Evolutionary conservation across 2,329 filamentous ascomycete species (phyloP).

Genomic region (Dactylellina cionopaga): DNA sequence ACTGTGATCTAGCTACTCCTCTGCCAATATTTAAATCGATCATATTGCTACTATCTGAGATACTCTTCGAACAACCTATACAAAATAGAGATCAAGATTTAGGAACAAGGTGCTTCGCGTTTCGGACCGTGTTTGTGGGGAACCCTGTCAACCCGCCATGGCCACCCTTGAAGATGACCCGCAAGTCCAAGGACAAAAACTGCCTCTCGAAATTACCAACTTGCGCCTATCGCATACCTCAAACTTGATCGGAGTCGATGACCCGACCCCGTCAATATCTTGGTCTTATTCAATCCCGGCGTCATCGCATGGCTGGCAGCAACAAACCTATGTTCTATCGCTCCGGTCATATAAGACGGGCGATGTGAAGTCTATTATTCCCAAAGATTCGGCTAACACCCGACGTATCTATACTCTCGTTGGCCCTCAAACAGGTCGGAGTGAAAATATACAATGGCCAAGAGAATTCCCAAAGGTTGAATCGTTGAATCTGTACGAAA

Average conservation of each 20-base stretch:
- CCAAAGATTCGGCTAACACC: too few species aligned
- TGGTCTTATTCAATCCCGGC: conserved; percentile 38
- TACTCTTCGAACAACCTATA: too few species aligned
- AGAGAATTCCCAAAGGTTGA: conserved; percentile 9
- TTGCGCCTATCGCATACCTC: conserved; percentile 33
- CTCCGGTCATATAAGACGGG: neutral
- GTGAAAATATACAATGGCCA: conserved; percentile 44
- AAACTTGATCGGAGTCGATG: conserved; percentile 24
- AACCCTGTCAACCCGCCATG: too few species aligned
- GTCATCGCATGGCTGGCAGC: conserved; percentile 23
- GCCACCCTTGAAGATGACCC: too few species aligned
- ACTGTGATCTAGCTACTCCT: too few species aligned
- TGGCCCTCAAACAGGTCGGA: neutral
- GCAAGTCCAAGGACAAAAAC: too few species aligned
- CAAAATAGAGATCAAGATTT: too few species aligned
- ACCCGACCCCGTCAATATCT: conserved; percentile 25
- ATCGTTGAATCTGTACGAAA: conserved; percentile 3
- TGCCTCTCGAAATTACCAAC: conserved; percentile 27
- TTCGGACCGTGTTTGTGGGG: too few species aligned
- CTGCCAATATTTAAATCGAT: too few species aligned
- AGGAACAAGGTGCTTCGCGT: too few species aligned
- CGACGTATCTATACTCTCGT: too few species aligned
- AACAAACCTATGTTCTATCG: conserved; percentile 26
- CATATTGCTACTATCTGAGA: too few species aligned
- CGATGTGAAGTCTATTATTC: neutral